These are phyloP conservation scores for Brasenia schreberi DNA, from an alignment of 164 flowering plant species.

Conservation along the genomic window DNA sequence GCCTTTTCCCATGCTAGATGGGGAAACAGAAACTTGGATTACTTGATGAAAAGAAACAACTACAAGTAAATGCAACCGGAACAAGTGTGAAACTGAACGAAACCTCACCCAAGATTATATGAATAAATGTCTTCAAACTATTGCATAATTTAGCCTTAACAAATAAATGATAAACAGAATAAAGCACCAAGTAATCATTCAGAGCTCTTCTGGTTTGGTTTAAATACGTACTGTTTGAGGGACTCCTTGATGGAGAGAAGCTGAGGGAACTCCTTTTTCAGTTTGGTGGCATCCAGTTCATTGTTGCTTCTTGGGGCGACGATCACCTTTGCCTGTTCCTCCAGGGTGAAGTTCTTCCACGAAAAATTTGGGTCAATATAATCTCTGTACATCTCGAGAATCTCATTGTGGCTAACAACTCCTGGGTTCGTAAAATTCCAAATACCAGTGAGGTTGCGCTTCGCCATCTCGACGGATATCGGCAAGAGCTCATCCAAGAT, in stretches of 20 bases:
- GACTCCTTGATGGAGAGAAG: conserved; percentile 28
- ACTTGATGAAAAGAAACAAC: too few relatives aligned
- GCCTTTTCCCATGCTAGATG: too few relatives aligned
- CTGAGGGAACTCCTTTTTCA: conserved; percentile 26
- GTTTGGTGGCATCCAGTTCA: conserved; percentile 23
- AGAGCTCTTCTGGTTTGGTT: conserved; percentile 25
- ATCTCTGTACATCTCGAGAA: conserved; percentile 25
- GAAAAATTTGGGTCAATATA: conserved; percentile 26
- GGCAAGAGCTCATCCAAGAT: conserved; percentile 32
- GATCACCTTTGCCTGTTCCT: conserved; percentile 35
- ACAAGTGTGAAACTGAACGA: too few relatives aligned
- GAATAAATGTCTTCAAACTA: too few relatives aligned
- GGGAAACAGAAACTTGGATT: too few relatives aligned
- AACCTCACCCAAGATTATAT: too few relatives aligned
- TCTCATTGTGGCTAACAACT: conserved; percentile 32
- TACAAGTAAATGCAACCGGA: too few relatives aligned
- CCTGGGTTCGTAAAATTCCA: conserved; percentile 38
- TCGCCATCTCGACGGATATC: conserved; percentile 31
- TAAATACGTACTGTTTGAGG: conserved; percentile 22
- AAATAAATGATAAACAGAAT: too few relatives aligned
- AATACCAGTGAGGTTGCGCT: conserved; percentile 29
- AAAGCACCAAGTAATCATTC: not conserved
- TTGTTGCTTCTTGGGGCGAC: conserved; percentile 34
- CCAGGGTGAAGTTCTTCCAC: conserved; percentile 31
- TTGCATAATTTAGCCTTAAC: too few relatives aligned